A percentile compares a stretch with the other conserved stretches of the same genome.
Conservation (phyloP, 164 flowering plant genomes). For the Chloranthus sessilifolius region DNA sequence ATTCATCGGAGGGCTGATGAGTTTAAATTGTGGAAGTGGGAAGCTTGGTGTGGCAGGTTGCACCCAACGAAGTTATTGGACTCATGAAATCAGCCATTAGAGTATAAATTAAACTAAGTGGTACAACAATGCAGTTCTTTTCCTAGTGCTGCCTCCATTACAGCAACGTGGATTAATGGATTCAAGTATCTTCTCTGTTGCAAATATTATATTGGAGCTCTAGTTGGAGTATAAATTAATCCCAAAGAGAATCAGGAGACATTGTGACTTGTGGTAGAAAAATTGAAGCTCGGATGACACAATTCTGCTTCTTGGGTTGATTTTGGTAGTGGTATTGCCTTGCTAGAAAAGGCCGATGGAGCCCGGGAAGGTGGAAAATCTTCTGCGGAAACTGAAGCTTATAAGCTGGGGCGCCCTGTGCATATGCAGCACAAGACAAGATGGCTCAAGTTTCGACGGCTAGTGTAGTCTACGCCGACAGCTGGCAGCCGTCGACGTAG, state of each 20-base stretch:
- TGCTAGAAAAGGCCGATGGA: slow-evolving; percentile 20
- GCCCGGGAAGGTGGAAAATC: slow-evolving; percentile 48
- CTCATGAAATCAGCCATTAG: no score
- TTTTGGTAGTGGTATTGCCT: slow-evolving; percentile 22
- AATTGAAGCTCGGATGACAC: slow-evolving; percentile 31
- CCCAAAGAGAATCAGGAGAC: slow-evolving; percentile 16
- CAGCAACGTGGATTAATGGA: slow-evolving; percentile 15
- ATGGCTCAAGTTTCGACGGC: slow-evolving; percentile 35
- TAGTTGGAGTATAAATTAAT: slow-evolving; percentile 4
- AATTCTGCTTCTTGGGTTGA: slow-evolving; percentile 24
- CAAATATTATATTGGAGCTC: neutral
- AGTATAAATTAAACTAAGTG: slow-evolving; percentile 22
- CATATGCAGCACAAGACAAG: slow-evolving; percentile 37
- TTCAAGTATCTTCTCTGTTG: neutral
- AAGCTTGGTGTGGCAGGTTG: no score
- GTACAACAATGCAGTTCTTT: slow-evolving; percentile 17
- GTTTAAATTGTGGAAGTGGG: no score
- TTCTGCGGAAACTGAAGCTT: slow-evolving; percentile 40
- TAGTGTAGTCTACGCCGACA: no score
- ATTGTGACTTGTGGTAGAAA: slow-evolving; percentile 14
- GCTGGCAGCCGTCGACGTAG: no score
- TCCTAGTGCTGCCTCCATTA: slow-evolving; percentile 37
- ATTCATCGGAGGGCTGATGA: no score
- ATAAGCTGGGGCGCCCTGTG: slow-evolving; percentile 49
- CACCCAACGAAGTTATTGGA: no score